These are phyloP conservation scores for Capsaspora owczarzaki DNA, from an alignment of 78 protist genomes.

Conservation along the genomic window DNA sequence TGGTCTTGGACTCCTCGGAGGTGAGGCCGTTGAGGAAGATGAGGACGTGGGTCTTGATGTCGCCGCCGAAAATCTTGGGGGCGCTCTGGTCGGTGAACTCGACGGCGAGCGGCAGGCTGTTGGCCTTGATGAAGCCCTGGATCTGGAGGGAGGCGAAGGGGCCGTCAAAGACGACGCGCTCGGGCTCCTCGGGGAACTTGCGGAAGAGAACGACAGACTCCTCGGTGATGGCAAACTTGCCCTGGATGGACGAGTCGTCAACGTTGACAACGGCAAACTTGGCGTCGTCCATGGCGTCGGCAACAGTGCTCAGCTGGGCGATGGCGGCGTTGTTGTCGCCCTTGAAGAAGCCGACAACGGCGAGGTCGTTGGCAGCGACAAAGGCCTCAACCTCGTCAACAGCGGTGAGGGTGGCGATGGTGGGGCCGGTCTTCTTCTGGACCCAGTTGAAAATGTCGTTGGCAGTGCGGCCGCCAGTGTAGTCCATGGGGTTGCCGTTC, in stretches of 20 bases:
- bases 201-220: conserved; percentile 35
- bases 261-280: neutral
- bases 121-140: conserved; percentile 8
- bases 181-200: conserved; percentile 42
- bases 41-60: conserved; percentile 13
- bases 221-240: neutral
- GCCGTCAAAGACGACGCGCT: neutral
- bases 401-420: conserved; percentile 24
- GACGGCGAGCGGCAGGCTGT: conserved; percentile 23
- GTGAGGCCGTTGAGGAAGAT: conserved; percentile 8
- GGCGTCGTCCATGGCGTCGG: conserved; percentile 21
- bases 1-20: neutral
- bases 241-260: conserved; percentile 10
- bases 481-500: conserved; percentile 55
- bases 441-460: conserved; percentile 18
- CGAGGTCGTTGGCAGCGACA: conserved; percentile 5
- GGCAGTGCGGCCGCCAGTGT: conserved; percentile 38
- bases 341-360: conserved; percentile 44
- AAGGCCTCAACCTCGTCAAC: conserved; percentile 37
- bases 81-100: conserved; percentile 20
- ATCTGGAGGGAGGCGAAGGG: conserved; percentile 8
- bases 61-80: conserved; percentile 24
- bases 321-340: conserved; percentile 19
- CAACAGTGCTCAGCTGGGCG: conserved; percentile 1
- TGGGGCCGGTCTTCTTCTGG: conserved; percentile 45